These are phyloP conservation scores for Suhomyces chickasaworum DNA, from an alignment of 1,139 yeast species.

Conservation along the genomic window DNA sequence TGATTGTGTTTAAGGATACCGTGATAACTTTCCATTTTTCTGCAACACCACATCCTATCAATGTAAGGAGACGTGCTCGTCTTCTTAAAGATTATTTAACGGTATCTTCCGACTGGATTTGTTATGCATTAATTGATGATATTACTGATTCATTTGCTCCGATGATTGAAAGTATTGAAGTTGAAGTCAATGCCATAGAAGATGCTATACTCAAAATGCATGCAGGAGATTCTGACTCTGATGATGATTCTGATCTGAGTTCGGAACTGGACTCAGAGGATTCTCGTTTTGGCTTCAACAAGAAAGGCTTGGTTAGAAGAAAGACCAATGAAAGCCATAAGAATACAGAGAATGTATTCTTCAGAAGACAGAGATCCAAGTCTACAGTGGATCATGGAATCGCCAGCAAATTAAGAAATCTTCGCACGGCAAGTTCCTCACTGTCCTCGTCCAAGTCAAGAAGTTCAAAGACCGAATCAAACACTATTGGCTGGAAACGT, in stretches of 20 bases:
- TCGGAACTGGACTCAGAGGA: conserved; percentile 17
- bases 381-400: conserved; percentile 39
- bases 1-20: conserved; percentile 87
- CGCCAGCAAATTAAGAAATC: conserved; percentile 20
- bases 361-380: conserved; percentile 41
- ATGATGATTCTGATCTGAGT: conserved; percentile 27
- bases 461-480: conserved; percentile 46
- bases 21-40: conserved; percentile 92
- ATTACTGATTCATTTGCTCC: conserved; percentile 98
- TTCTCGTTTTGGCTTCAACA: neutral
- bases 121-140: conserved; percentile 94
- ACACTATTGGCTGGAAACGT: conserved; percentile 76
- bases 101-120: conserved; percentile 94
- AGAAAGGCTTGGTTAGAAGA: neutral
- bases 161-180: conserved; percentile 89
- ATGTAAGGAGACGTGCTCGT: conserved; percentile 91
- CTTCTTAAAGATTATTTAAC: conserved; percentile 83
- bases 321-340: conserved; percentile 6
- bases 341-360: conserved; percentile 30
- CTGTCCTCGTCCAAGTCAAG: conserved; percentile 17
- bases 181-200: conserved; percentile 88
- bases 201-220: conserved; percentile 89
- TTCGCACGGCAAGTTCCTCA: conserved; percentile 9
- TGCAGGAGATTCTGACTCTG: conserved; percentile 57
- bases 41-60: conserved; percentile 94